Evolutionary conservation across 2,329 filamentous ascomycete genomes (phyloP), one percentile per base, ranked within the genome.

Genomic region (Penicillium sp.): DNA sequence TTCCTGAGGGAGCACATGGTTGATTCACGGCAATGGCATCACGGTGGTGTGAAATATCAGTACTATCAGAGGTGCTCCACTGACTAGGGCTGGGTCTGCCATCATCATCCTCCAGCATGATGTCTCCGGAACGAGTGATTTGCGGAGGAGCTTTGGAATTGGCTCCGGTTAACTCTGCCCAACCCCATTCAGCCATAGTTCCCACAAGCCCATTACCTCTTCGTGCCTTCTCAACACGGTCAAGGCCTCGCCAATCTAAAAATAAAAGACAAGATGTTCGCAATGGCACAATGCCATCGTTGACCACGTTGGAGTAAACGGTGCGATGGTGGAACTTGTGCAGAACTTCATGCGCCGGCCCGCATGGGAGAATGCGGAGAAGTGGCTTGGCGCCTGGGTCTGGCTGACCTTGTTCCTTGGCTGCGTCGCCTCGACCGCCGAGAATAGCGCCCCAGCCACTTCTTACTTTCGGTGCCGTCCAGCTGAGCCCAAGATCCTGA

Each of bases 211-310:
- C 90, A 44, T 89, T 94, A 60, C 94, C 90, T 60, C 92, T 73
- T 14, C 90, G 78, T 8, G 92, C 90, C 64, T 98, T 98, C 50
- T 96, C 88, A 1, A 98, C 92, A 26, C 87, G 82, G 4, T 84
- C 90, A 3, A 98, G 70, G 0, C 92, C 92, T 64, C 89, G 84
- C 92, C 92, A 98, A 60, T 98, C 92, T 1, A 98, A 70, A 56
- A 98, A 98, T 4, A 98, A 68, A n/a, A 98, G 71, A 62, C 90
- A 98, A 47, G 90, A 96, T 3, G 92, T 98, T 14, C 92, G 80
- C 22, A 98, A 69, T 2, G 92, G 92, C 3, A 98, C 92, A 51
- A 98, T 95, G 2, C 89, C 90, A 64, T 96, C 90, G 57, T 96
- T 96, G 51, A 96, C 90, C 9, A 96, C 89, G 55, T 96, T 96